A percentile compares a stretch with the other conserved stretches of the same genome.
These are phyloP conservation scores for Aphanomyces stellatus DNA, from an alignment of 352 stramenopile genomes.

Conservation along the genomic window DNA sequence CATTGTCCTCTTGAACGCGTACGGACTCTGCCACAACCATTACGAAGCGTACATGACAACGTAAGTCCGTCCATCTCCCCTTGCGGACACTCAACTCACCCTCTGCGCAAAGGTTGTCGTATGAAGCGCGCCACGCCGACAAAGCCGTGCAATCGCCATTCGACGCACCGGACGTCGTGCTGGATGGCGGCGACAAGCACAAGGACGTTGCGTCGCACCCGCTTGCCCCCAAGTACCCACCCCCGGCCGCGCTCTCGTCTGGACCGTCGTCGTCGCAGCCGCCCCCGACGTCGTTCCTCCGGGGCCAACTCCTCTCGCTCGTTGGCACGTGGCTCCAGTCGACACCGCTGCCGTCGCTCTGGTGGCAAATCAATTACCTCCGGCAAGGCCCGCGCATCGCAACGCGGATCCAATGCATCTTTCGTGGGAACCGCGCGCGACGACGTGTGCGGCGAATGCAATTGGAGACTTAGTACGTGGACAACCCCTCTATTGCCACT, in stretches of 20 bases:
- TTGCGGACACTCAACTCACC: background rate
- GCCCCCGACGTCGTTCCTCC: background rate
- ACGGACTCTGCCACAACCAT: constrained; percentile 66
- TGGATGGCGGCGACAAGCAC: background rate
- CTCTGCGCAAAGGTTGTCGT: background rate
- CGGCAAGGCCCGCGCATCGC: constrained; percentile 42
- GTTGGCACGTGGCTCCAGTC: constrained; percentile 22
- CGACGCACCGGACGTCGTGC: background rate
- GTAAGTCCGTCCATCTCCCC: background rate
- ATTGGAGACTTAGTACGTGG: constrained; percentile 4
- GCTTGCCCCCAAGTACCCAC: constrained; percentile 42
- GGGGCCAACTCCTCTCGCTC: background rate
- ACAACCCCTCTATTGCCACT: too few species aligned
- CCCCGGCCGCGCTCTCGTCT: constrained; percentile 14
- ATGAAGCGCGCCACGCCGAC: background rate
- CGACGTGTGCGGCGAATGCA: constrained; percentile 27
- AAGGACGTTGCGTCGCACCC: constrained; percentile 28
- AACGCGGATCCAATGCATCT: constrained; percentile 53
- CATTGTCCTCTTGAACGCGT: constrained; percentile 46
- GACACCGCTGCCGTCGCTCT: constrained; percentile 33
- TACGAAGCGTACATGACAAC: constrained; percentile 49
- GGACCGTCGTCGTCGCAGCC: background rate
- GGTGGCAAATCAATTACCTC: constrained; percentile 56
- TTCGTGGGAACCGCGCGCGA: constrained; percentile 50
- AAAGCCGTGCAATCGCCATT: background rate